A percentile compares a stretch with the other conserved stretches of the same genome.
Conservation (phyloP, 495 filamentous ascomycete species). For the Aspergillus nanangensis region DNA sequence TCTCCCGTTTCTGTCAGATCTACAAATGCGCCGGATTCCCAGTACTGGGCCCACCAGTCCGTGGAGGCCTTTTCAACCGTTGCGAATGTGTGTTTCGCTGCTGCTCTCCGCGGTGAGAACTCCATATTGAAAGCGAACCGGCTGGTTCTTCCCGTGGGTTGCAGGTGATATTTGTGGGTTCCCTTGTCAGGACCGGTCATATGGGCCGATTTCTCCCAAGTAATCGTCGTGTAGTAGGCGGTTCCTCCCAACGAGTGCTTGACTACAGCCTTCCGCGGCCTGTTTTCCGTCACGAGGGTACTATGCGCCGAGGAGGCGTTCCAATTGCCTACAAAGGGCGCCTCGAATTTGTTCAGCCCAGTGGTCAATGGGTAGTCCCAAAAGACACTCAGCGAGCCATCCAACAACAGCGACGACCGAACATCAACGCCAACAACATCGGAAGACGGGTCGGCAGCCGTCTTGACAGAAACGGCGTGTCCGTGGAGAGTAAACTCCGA, state of each 20-base stretch:
- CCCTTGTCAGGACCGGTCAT: neutral
- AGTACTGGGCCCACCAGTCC: conserved; percentile 6
- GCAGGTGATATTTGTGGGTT: conserved; percentile 1
- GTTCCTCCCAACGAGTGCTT: conserved; percentile 1
- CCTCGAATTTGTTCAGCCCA: conserved; percentile 8
- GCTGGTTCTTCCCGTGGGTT: neutral
- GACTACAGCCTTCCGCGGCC: neutral
- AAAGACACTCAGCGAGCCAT: conserved; percentile 4
- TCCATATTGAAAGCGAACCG: too few relatives aligned
- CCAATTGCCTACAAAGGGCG: conserved; percentile 8
- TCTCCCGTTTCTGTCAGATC: conserved; percentile 1
- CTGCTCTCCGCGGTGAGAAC: too few relatives aligned
- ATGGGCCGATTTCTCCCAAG: conserved; percentile 2
- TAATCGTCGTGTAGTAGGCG: conserved; percentile 3
- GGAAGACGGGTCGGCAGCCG: neutral
- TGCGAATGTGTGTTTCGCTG: too few relatives aligned
- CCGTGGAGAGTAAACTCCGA: conserved; percentile 9
- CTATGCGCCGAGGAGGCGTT: neutral
- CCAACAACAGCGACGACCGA: neutral
- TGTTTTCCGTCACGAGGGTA: neutral
- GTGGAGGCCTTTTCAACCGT: neutral
- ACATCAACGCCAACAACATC: conserved; percentile 4
- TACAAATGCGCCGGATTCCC: conserved; percentile 8
- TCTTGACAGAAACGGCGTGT: neutral
- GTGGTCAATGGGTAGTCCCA: conserved; percentile 10